A percentile compares a stretch with the other conserved stretches of the same genome.
These are phyloP conservation scores for Boletales sp. DNA, from an alignment of 768 basidiomycete species.

Conservation along the genomic window DNA sequence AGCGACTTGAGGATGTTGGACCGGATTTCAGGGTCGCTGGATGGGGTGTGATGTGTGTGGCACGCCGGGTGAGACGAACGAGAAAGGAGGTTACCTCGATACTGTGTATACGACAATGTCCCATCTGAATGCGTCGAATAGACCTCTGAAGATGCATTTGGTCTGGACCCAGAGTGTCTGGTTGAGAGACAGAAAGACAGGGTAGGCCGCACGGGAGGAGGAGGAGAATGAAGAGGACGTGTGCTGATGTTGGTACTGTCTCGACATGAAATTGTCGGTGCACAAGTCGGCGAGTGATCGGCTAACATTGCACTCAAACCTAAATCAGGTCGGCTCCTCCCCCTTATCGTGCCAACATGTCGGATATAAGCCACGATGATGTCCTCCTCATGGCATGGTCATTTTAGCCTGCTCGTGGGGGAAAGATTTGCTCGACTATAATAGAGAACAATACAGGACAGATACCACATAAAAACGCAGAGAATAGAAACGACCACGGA, in stretches of 20 bases:
- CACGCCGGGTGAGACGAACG: slow-evolving; percentile 1
- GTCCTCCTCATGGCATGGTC: no score
- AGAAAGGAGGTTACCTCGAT: slow-evolving; percentile 44
- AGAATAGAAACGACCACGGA: slow-evolving; percentile 9
- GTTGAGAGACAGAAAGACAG: slow-evolving; percentile 61
- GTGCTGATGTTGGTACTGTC: slow-evolving; percentile 10
- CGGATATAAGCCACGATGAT: no score
- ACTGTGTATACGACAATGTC: slow-evolving; percentile 57
- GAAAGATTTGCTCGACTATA: slow-evolving; percentile 6
- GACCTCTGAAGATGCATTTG: slow-evolving; percentile 54
- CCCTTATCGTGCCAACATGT: no score
- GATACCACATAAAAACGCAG: slow-evolving; percentile 26
- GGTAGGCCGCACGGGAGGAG: slow-evolving; percentile 54
- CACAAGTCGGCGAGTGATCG: no score
- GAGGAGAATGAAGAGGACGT: slow-evolving; percentile 19
- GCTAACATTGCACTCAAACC: no score
- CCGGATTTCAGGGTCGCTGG: slow-evolving; percentile 74
- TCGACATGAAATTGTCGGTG: slow-evolving; percentile 20
- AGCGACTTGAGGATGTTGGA: slow-evolving; percentile 72
- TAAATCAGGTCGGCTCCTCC: no score
- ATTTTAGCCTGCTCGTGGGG: no score
- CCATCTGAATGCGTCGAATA: slow-evolving; percentile 74
- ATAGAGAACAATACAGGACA: slow-evolving; percentile 26
- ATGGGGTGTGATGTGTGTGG: slow-evolving; percentile 4
- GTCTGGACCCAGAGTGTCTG: slow-evolving; percentile 60